A percentile compares a stretch with the other conserved stretches of the same genome.
Evolutionary conservation across 768 basidiomycete genomes (phyloP).

Genomic region (Sarcodon sp.): DNA sequence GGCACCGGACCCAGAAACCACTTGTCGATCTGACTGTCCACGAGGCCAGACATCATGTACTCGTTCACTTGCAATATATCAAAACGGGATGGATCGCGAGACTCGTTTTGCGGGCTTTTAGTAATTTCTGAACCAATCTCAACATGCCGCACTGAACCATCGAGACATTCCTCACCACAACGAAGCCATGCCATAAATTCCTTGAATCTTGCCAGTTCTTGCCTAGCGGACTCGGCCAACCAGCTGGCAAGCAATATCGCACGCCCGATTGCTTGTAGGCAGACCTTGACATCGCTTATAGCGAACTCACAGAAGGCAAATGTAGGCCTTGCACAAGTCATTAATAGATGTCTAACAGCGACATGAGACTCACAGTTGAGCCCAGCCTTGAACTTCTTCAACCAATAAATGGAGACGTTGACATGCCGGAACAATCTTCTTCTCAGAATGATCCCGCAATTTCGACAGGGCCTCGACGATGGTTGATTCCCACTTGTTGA

Average conservation of each 20-base stretch:
- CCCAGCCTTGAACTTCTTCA: slow-evolving; percentile 73
- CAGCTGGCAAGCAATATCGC: slow-evolving; percentile 55
- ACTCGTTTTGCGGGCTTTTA: slow-evolving; percentile 34
- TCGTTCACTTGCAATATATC: slow-evolving; percentile 74
- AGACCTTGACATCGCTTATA: slow-evolving; percentile 33
- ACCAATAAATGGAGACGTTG: slow-evolving; percentile 68
- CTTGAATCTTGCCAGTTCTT: slow-evolving; percentile 59
- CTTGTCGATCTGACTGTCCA: slow-evolving; percentile 55
- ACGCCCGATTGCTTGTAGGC: slow-evolving; percentile 37
- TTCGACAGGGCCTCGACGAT: slow-evolving; percentile 59
- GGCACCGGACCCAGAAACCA: slow-evolving; percentile 68
- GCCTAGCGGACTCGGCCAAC: slow-evolving; percentile 54
- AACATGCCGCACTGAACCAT: not conserved
- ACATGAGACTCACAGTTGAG: slow-evolving; percentile 40
- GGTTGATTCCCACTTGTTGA: slow-evolving; percentile 75
- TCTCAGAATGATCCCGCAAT: slow-evolving; percentile 62
- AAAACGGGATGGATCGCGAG: slow-evolving; percentile 35
- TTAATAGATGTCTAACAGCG: not conserved
- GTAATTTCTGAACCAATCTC: slow-evolving; percentile 24
- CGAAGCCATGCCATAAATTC: slow-evolving; percentile 73
- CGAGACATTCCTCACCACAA: slow-evolving; percentile 35
- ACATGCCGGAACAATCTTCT: slow-evolving; percentile 57
- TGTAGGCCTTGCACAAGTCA: slow-evolving; percentile 30
- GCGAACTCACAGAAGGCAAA: slow-evolving; percentile 44
- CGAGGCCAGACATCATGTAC: slow-evolving; percentile 63